Evolutionary conservation across 371 early-diverging fungal genomes (phyloP), one percentile per base, ranked within the genome.

Genomic region (Mucor irregularis): DNA sequence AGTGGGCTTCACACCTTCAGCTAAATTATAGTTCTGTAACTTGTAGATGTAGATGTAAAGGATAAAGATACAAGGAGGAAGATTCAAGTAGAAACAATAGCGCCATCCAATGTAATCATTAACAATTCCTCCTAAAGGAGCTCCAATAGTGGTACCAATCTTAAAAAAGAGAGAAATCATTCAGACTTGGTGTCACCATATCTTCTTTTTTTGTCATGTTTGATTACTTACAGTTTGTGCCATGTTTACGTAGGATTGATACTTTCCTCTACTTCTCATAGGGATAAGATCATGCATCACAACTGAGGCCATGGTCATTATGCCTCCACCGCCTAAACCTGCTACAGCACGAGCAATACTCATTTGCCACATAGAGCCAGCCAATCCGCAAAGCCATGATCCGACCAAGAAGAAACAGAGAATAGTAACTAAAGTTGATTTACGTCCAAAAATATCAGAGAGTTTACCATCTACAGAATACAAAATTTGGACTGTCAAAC

Each of bases 281-380:
- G 73, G 70, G 0, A 72, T 53, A 3, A 76, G 26, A 33, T 76
- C 76, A 44, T 72, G 72, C n/a, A 76, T 69, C 0, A 65, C 56
- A 33, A 69, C 56, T 7, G 69, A 58, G 0, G 59, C 62, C 65
- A 69, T 61, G 0, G 69, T 65, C 56, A 59, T 54, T 8, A 93
- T 63, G 1, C 95, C 95, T 8, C 89, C 90, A 0, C 91, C 93
- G 2, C 96, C 94, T 10, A 88, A 45, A 8, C 92, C 92, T 3
- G 90, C 82, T 30, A 90, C 49, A 3, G 90, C 90, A 29, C 94
- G 82, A 2, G 82, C 86, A n/a, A 85, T 66, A 34, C 90, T 85
- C 39, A 96, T 73, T 73, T 84, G 72, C 7, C 72, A 66, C 83
- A 87, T 82, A 5, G 68, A 73, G 17, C 52, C 62, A 0, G 85